Conservation (phyloP, 345 rosid species). For the Eutrema japonicum region DNA sequence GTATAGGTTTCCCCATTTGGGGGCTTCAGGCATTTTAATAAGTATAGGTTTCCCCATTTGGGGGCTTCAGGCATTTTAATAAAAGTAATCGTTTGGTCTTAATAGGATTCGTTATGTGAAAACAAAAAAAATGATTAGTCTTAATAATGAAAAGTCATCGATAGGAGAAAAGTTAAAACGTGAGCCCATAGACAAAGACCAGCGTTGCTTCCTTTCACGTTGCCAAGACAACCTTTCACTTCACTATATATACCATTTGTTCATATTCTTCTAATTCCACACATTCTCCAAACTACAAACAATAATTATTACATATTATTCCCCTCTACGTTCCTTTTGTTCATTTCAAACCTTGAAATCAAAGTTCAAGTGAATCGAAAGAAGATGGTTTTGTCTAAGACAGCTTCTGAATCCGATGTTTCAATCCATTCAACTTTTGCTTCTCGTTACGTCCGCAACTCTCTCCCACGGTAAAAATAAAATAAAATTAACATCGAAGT, state of each 20-base stretch:
- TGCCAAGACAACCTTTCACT: neutral
- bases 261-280: constrained; percentile 31
- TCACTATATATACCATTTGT: constrained; percentile 40
- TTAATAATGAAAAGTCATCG: constrained; percentile 31
- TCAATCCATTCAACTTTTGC: constrained; percentile 89
- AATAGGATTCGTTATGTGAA: neutral
- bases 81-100: neutral
- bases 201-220: constrained; percentile 43
- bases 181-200: constrained; percentile 41
- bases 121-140: no score
- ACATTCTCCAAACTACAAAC: constrained; percentile 19
- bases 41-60: no score
- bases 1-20: no score
- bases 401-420: constrained; percentile 63
- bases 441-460: constrained; percentile 79
- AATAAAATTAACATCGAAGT: neutral
- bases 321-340: neutral
- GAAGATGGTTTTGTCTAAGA: constrained; percentile 71
- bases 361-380: constrained; percentile 12
- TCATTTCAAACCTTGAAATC: constrained; percentile 1
- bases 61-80: no score
- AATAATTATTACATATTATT: constrained; percentile 18
- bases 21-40: no score
- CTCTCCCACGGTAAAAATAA: constrained; percentile 63
- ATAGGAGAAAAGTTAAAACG: neutral